Base-by-base conservation (phyloP, 169 alveolate species). In the Plasmodium blacklocki region DNA sequence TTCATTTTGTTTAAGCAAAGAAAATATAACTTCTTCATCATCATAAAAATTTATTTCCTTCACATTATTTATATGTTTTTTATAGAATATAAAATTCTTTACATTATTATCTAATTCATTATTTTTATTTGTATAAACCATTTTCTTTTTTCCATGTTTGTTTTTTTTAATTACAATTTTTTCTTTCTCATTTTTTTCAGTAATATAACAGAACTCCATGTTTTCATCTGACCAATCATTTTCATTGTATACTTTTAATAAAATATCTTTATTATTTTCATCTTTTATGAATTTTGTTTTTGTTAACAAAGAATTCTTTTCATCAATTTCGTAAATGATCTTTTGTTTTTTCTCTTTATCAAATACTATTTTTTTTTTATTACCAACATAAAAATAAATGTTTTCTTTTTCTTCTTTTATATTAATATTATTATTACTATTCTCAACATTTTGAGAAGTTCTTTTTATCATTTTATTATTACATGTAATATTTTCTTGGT, bases 181-280 rank as follows among this genome's bases (percentile, higher is more conserved):
- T 60, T 74, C 88, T 45, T 60, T 74, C 32, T 74, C 39, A 15
- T 59, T 74, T 47, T 74, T 26, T 39, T 74, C 52, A 19, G 59
- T 74, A 6, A 74, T 14, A 47, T 60, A 60, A 23, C 74, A 74
- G 29, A 74, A 74, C 15, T 74, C 88, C 56, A 74, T 64, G 26
- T n/a, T 21, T 0, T 74, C 74, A 74, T 74, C 88, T 3, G 88
- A 74, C 88, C 88, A 74, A 21, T 74, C 88, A 29, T 59, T 43
- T 43, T 74, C 88, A 3, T 59, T 21, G 19, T 43, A 59, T 29
- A 45, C 18, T 39, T 74, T 58, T 60, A 12, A 39, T 29, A 74
- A 74, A 15, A 74, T 26, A 15, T 74, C 56, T 12, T 60, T 67
- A 23, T 60, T 74, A 4, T 74, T 43, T 59, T 39, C 59, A 11